Evolutionary conservation across 192 early-diverging fungal genomes (phyloP).

Genomic region (Pilobolus umbonatus): DNA sequence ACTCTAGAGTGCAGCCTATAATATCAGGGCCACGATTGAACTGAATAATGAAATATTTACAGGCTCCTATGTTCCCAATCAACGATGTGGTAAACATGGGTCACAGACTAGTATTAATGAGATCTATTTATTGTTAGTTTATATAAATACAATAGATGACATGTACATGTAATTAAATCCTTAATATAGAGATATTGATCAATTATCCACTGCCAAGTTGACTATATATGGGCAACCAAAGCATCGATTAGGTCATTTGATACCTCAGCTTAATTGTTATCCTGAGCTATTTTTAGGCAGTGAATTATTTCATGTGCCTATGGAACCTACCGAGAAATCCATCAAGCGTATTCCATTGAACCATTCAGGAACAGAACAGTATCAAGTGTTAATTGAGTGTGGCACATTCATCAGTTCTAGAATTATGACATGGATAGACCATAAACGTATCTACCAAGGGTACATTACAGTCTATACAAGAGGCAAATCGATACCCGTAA

Average conservation of each 20-base stretch:
- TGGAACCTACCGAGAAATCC: conserved; percentile 15
- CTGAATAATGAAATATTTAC: conserved; percentile 3
- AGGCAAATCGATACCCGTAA: conserved; percentile 27
- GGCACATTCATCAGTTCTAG: conserved; percentile 21
- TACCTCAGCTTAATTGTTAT: not conserved
- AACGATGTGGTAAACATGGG: conserved; percentile 23
- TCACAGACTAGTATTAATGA: conserved; percentile 24
- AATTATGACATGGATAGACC: conserved; percentile 7
- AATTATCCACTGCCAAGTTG: conserved; percentile 6
- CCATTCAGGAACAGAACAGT: not conserved
- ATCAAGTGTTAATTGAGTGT: conserved; percentile 21
- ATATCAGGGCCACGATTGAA: conserved; percentile 6
- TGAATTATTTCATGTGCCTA: conserved; percentile 7
- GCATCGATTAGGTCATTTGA: conserved; percentile 1
- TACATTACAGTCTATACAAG: conserved; percentile 30
- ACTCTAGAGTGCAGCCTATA: not conserved
- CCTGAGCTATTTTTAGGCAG: conserved; percentile 20
- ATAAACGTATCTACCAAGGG: conserved; percentile 18
- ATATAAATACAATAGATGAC: not conserved
- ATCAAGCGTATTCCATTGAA: conserved; percentile 12
- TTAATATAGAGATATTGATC: conserved; percentile 21
- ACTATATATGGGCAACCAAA: conserved; percentile 20
- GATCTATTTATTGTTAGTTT: conserved; percentile 22
- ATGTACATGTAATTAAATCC: no score
- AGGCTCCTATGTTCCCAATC: conserved; percentile 4